These are phyloP conservation scores for Rosa persica DNA, from an alignment of 306 rosid species.

Conservation along the genomic window DNA sequence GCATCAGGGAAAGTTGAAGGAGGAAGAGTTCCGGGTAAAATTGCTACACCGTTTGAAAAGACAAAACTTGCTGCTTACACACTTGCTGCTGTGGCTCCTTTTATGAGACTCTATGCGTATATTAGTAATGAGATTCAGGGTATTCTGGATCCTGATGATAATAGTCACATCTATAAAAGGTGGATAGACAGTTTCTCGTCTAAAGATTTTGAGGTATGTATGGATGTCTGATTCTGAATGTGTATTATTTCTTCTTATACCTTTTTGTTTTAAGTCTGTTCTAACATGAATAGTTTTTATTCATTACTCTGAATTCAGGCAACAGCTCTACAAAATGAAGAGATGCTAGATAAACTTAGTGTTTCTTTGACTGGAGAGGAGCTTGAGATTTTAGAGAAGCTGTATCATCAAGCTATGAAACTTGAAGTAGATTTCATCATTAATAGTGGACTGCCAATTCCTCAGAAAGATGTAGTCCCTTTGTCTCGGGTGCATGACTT, in stretches of 20 bases:
- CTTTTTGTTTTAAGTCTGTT: background rate
- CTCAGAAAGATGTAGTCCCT: constrained; percentile 25
- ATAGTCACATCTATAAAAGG: constrained; percentile 10
- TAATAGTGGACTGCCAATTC: constrained; percentile 10
- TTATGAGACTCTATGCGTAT: constrained; percentile 15
- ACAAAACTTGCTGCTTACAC: constrained; percentile 30
- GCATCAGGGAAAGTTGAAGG: constrained; percentile 32
- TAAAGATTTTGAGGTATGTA: constrained; percentile 18
- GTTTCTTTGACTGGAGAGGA: constrained; percentile 27
- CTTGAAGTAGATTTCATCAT: constrained; percentile 20
- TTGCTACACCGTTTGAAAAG: constrained; percentile 26
- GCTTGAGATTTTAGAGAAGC: constrained; percentile 20
- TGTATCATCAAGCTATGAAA: constrained; percentile 29
- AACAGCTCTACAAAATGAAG: constrained; percentile 19
- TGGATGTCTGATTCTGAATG: background rate
- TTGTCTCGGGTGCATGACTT: constrained; percentile 13
- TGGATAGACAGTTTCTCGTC: constrained; percentile 23
- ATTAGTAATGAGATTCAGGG: constrained; percentile 8
- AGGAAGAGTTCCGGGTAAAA: constrained; percentile 13
- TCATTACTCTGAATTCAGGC: constrained; percentile 12
- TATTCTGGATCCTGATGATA: constrained; percentile 11
- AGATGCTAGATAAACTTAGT: constrained; percentile 25
- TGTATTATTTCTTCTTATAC: background rate
- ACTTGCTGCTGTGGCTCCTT: constrained; percentile 27
- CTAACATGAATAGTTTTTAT: background rate